Base-by-base conservation (phyloP, 2,329 filamentous ascomycete genomes). In the Colletotrichum cuscutae region DNA sequence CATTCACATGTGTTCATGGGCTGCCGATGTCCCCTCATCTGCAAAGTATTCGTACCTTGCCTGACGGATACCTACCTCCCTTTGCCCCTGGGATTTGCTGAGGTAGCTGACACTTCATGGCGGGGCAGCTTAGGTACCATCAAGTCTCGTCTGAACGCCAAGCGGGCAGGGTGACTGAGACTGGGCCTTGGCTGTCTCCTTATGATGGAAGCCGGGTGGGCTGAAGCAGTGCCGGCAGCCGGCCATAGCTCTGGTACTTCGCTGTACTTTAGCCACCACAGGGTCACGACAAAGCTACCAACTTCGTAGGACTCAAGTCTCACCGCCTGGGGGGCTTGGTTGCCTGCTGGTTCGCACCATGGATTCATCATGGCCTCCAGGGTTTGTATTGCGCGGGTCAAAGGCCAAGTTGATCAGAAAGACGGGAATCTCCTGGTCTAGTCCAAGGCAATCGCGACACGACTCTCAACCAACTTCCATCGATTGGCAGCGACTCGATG, bases 171-270 rank as follows among this genome's bases (percentile, higher is more conserved):
- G 24, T 19, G 53, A 35, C 62, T 30, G 22, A 30, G 32, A 11
- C 22, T 19, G n/a, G 28, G 30, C 9, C 24, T 28, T 37, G 62
- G 49, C 49, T 37, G 42, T 53, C 46, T 12, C 30, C 28, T 56
- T 42, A 22, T 19, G 56, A 22, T 28, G 19, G 56, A 59, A 59
- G 54, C 19, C 30, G 9, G n/a, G 54, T 53, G 60, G 58, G 12
- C n/a, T 57, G 26, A 28, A 68, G 19, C 62, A 24, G 59, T 72
- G 69, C 69, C 65, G 59, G 65, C 37, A 46, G 52, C 69, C 65
- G 69, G 22, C 22, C 65, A 63, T 26, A 30, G 37, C 62, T 52
- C 26, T 12, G 42, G 57, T 28, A 64, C 59, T 15, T 19, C 5
- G 22, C 37, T 22, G 46, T 57, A 57, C 35, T 26, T 69, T n/a